phyloP scores from a whole-genome alignment of 176 grass and related monocot genomes.

The Carex kokanica region DNA sequence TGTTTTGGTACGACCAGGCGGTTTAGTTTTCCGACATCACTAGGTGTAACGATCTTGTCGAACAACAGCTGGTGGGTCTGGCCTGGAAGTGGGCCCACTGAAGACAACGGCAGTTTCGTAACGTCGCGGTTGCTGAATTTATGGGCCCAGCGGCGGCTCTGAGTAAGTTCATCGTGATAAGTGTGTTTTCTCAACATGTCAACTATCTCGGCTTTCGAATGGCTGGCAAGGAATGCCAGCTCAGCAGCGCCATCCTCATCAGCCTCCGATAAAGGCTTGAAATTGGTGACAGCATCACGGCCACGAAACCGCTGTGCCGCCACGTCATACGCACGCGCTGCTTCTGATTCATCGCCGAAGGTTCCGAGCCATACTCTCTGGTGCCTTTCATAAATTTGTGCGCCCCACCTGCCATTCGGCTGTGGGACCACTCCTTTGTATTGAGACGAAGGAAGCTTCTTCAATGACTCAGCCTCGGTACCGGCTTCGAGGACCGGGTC shows the following conservation, averaged over 20 bases:
- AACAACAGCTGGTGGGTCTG: conserved; percentile 45
- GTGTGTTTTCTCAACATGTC: conserved; percentile 90
- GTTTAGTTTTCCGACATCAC: conserved; percentile 77
- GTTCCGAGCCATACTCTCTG: conserved; percentile 85
- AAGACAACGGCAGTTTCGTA: conserved; percentile 19
- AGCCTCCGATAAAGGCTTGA: conserved; percentile 31
- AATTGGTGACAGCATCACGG: conserved; percentile 47
- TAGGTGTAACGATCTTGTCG: conserved; percentile 69
- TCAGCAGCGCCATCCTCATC: conserved; percentile 21
- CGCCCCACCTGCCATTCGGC: conserved; percentile 73
- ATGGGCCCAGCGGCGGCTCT: conserved; percentile 32
- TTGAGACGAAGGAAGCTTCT: conserved; percentile 39
- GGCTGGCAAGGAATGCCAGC: conserved; percentile 47
- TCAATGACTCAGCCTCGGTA: conserved; percentile 5
- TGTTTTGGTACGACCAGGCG: conserved; percentile 79
- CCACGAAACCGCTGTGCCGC: conserved; percentile 75
- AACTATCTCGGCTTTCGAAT: conserved; percentile 70
- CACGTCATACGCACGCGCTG: conserved; percentile 70
- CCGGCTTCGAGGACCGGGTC: neutral
- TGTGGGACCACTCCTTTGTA: conserved; percentile 89
- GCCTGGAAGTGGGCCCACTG: neutral
- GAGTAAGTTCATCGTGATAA: conserved; percentile 54
- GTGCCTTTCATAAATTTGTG: conserved; percentile 86
- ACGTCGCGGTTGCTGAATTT: conserved; percentile 11
- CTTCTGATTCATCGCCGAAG: conserved; percentile 48